Conservation (phyloP, 2,329 filamentous ascomycete species). For the Colletotrichum tabaci region DNA sequence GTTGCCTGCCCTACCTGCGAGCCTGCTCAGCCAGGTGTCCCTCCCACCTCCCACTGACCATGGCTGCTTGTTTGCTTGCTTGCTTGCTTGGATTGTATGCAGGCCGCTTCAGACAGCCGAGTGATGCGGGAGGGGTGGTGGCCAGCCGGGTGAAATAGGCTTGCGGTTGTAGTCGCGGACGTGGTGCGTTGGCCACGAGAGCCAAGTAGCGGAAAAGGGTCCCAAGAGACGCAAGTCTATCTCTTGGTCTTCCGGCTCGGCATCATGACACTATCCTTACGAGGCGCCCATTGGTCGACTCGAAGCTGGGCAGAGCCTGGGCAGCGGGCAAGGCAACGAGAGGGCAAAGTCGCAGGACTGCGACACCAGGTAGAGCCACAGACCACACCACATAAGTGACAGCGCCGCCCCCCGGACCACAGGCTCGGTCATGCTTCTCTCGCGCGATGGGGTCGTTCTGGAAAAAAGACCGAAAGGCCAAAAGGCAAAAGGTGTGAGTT, state of each 20-base stretch:
- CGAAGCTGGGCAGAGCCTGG: conserved; percentile 1
- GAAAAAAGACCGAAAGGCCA: not conserved
- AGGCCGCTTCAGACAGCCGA: not conserved
- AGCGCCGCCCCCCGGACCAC: not conserved
- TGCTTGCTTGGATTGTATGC: not conserved
- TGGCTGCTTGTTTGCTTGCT: not conserved
- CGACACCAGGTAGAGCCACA: not conserved
- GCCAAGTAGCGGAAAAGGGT: conserved; percentile 35
- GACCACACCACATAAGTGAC: not conserved
- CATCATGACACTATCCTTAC: conserved; percentile 9
- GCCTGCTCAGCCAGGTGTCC: not conserved
- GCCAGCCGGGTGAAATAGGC: conserved; percentile 27
- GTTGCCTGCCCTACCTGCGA: not conserved
- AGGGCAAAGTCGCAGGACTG: conserved; percentile 7
- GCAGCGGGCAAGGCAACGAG: conserved; percentile 33
- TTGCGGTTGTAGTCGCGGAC: not conserved
- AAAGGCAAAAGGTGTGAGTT: conserved; percentile 13
- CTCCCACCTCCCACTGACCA: not conserved
- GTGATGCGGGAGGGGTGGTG: not conserved
- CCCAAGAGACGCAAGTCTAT: conserved; percentile 36
- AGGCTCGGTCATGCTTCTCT: conserved; percentile 1
- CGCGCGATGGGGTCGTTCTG: conserved; percentile 4
- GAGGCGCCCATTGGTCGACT: conserved; percentile 19
- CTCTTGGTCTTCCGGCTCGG: conserved; percentile 18
- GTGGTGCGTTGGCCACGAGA: conserved; percentile 27